These are phyloP conservation scores for Ceratobasidium theobromae DNA, from an alignment of 1,284 basidiomycete species.

Conservation along the genomic window DNA sequence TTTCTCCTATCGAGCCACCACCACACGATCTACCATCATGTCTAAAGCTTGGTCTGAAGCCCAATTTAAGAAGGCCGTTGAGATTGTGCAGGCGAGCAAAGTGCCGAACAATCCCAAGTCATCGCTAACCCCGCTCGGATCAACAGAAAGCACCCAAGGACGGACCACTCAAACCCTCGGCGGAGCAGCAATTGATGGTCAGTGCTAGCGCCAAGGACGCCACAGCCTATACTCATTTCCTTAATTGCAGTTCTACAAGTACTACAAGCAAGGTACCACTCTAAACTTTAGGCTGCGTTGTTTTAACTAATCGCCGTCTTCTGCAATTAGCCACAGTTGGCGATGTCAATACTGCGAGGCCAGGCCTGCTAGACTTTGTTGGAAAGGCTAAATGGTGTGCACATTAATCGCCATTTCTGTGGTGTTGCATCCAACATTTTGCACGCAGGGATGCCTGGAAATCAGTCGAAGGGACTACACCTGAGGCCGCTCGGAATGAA, in stretches of 20 bases:
- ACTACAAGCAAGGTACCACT: constrained; percentile 88
- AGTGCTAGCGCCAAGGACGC: constrained; percentile 36
- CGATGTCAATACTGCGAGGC: constrained; percentile 62
- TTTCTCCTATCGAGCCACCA: neutral
- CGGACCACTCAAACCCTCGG: constrained; percentile 74
- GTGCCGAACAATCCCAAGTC: no score
- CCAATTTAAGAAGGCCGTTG: constrained; percentile 79
- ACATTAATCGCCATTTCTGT: constrained; percentile 11
- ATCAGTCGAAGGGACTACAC: constrained; percentile 65
- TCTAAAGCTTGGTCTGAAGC: constrained; percentile 64
- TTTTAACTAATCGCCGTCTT: neutral
- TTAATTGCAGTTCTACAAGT: constrained; percentile 78
- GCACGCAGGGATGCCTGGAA: constrained; percentile 82
- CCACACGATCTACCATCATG: constrained; percentile 46
- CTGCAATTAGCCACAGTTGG: constrained; percentile 66
- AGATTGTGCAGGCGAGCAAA: constrained; percentile 51
- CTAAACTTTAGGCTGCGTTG: neutral
- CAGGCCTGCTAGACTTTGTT: constrained; percentile 75
- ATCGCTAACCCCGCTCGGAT: neutral
- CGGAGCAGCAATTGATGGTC: constrained; percentile 76
- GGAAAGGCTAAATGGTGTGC: constrained; percentile 82
- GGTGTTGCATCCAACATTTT: constrained; percentile 12
- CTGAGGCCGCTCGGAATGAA: constrained; percentile 67
- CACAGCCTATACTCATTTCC: neutral
- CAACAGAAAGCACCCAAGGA: constrained; percentile 57